Evolutionary conservation across 441 rosid species (phyloP).

Genomic region (Populus hybrid): DNA sequence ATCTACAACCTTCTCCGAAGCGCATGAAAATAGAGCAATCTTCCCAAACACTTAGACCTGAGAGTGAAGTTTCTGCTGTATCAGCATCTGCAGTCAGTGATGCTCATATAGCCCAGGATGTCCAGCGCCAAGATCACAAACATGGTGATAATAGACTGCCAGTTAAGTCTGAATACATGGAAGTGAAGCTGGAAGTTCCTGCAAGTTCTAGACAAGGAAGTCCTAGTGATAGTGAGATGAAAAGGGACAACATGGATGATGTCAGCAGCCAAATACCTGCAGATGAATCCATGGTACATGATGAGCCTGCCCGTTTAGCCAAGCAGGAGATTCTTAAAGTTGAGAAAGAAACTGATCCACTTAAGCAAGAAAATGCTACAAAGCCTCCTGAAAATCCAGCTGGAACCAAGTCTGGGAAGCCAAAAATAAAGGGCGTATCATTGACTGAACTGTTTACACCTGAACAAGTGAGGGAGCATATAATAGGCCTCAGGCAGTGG

Average conservation of each 20-base stretch:
- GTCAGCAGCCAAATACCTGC: slow-evolving; percentile 44
- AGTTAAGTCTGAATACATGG: slow-evolving; percentile 60
- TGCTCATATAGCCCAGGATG: slow-evolving; percentile 46
- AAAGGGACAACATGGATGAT: slow-evolving; percentile 47
- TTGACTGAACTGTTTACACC: slow-evolving; percentile 97
- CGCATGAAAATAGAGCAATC: slow-evolving; percentile 87
- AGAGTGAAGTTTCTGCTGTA: slow-evolving; percentile 49
- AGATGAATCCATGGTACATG: slow-evolving; percentile 37
- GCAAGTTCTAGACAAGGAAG: slow-evolving; percentile 53
- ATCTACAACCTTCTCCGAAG: slow-evolving; percentile 73
- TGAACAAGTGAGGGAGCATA: slow-evolving; percentile 95
- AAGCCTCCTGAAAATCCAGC: slow-evolving; percentile 54
- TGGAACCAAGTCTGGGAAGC: slow-evolving; percentile 86
- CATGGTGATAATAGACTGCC: slow-evolving; percentile 42
- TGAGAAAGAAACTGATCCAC: slow-evolving; percentile 60
- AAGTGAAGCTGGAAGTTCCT: slow-evolving; percentile 62
- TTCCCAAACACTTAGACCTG: slow-evolving; percentile 45
- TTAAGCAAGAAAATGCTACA: slow-evolving; percentile 54
- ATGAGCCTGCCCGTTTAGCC: slow-evolving; percentile 36
- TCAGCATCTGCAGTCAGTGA: slow-evolving; percentile 43
- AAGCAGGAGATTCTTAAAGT: slow-evolving; percentile 48
- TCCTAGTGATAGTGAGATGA: slow-evolving; percentile 46
- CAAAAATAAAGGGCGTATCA: slow-evolving; percentile 96
- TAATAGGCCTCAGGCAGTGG: slow-evolving; percentile 95
- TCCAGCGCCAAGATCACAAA: slow-evolving; percentile 49